Percentiles rank a stretch among this genome's conserved stretches.
Evolutionary conservation across 2,329 filamentous ascomycete species (phyloP).

Genomic region (Diaporthe citriasiana): DNA sequence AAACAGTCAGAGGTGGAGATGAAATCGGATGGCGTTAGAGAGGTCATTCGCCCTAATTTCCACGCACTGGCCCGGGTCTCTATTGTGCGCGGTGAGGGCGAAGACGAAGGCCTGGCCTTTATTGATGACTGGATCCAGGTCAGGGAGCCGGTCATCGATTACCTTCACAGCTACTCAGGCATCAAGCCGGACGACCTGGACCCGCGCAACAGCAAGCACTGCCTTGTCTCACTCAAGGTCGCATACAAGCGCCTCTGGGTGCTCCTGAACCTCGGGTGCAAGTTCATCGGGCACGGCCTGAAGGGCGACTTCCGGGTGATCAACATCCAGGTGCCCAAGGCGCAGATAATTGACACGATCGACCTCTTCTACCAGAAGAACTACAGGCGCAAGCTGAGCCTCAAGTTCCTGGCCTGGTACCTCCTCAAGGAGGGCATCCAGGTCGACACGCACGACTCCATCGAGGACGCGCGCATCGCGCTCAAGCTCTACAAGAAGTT

Average conservation of each 20-base stretch:
- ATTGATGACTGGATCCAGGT: conserved; percentile 98
- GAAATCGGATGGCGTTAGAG: conserved; percentile 91
- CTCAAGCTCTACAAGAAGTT: conserved; percentile 91
- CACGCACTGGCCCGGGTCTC: conserved; percentile 95
- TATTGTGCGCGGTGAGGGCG: conserved; percentile 84
- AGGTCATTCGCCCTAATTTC: conserved; percentile 91
- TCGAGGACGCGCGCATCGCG: conserved; percentile 94
- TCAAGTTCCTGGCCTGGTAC: conserved; percentile 92
- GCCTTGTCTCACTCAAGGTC: conserved; percentile 87
- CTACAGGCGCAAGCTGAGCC: conserved; percentile 86
- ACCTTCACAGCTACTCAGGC: conserved; percentile 93
- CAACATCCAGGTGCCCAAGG: conserved; percentile 93
- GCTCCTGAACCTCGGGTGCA: conserved; percentile 91
- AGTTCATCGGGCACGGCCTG: conserved; percentile 93
- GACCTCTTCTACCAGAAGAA: conserved; percentile 88
- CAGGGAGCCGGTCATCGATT: conserved; percentile 92
- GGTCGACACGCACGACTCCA: conserved; percentile 90
- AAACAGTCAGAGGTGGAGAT: conserved; percentile 96
- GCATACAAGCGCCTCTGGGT: conserved; percentile 99
- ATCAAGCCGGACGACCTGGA: conserved; percentile 90
- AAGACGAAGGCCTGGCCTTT: conserved; percentile 85
- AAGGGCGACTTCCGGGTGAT: conserved; percentile 98
- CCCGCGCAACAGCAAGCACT: conserved; percentile 81
- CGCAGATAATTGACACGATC: conserved; percentile 94
- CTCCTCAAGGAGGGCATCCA: conserved; percentile 96